Evolutionary conservation across 176 grass and related monocot species (phyloP), one percentile per base, ranked within the genome.

Genomic region (Bonia amplexicaulis): DNA sequence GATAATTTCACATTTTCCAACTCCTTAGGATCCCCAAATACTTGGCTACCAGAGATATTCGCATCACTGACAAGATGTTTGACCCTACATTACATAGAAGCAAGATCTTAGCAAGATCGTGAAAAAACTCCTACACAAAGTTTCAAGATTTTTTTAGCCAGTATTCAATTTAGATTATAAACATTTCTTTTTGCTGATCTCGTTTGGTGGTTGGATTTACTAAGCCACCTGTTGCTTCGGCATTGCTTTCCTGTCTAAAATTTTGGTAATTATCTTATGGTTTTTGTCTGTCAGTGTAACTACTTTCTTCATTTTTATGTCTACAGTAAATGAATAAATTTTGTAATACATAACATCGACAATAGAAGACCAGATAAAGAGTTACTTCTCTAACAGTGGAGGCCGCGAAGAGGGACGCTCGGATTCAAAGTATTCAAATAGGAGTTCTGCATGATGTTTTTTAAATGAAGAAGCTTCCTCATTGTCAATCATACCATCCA

Each of bases 381-480:
- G 75, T 84, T 74, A 89, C 87, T 84, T 89, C 15, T 79, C 77
- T 67, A 66, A 84, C 31, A 89, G 62, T 74, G 75, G 87, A 57
- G 33, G 74, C 22, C 76, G 87, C 1, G 15, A 10, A 73, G 68
- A 82, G 27, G 87, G 87, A 31, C 10, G 61, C 10, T 89, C 81
- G 4, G 23, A 49, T 84, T 89, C 87, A 66, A 89, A 84, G 22
- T 89, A 89, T 54, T 89, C 87, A 80, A 89, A 89, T 0, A 89
- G 41, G 31, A 84, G 75, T 31, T 58, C 66, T 63, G 19, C 81
- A 46, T 80, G 23, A 66, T 69, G 7, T 77, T 52, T 31, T 4
- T 39, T 9, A 57, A 73, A 58, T 58, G 23, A 58, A 58, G 55
- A 58, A 58, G 55, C 55, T n/a, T 23, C 55, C 55, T 58, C 22